Conservation (phyloP, 2,329 filamentous ascomycete species). For the Venturia pyrina region DNA sequence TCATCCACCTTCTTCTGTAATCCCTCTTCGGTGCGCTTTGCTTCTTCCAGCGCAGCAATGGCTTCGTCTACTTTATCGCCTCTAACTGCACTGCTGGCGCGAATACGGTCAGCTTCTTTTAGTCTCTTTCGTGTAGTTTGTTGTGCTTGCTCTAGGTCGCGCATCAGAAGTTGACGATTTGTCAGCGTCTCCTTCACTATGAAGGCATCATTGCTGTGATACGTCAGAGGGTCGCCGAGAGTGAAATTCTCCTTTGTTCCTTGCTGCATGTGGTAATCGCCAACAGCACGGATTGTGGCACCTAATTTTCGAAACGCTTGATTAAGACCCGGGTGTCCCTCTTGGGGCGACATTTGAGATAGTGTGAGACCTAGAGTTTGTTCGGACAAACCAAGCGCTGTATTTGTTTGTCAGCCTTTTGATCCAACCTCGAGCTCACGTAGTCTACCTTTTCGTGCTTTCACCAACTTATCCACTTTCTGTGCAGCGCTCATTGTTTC, state of each 20-base stretch:
- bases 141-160: slow-evolving; percentile 86
- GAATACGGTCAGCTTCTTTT: slow-evolving; percentile 78
- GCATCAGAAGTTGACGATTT: slow-evolving; percentile 91
- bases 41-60: slow-evolving; percentile 83
- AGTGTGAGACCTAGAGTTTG: slow-evolving; percentile 90
- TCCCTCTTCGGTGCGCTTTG: slow-evolving; percentile 68
- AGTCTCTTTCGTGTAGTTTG: slow-evolving; percentile 74
- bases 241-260: slow-evolving; percentile 94
- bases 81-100: slow-evolving; percentile 74
- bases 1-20: slow-evolving; percentile 77
- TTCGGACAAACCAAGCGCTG: slow-evolving; percentile 83
- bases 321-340: slow-evolving; percentile 76
- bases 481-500: slow-evolving; percentile 95
- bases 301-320: slow-evolving; percentile 93
- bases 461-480: slow-evolving; percentile 91
- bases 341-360: slow-evolving; percentile 75
- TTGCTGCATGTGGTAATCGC: slow-evolving; percentile 92
- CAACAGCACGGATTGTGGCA: slow-evolving; percentile 83
- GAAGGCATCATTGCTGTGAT: slow-evolving; percentile 90
- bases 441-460: slow-evolving; percentile 70
- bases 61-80: slow-evolving; percentile 97
- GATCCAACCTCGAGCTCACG: slow-evolving; percentile 20
- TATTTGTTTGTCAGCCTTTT: neutral
- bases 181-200: slow-evolving; percentile 98
- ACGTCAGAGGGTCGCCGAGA: slow-evolving; percentile 83